Percentiles rank a stretch among this genome's conserved stretches.
phyloP scores from a whole-genome alignment of 176 grass and related monocot genomes.

The Ananas comosus region DNA sequence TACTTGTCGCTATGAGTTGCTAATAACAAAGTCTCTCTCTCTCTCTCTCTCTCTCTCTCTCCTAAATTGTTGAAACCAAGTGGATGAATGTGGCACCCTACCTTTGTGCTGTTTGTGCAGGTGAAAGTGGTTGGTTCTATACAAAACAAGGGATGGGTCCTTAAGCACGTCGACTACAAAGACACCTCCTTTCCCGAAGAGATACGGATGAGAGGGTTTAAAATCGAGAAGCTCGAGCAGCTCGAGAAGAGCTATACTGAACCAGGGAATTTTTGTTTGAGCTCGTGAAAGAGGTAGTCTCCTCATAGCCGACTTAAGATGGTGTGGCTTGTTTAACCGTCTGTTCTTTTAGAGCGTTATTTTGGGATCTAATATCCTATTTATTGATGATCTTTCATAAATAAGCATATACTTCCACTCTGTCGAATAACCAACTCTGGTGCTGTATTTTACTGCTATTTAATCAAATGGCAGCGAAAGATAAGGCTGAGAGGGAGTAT shows the following conservation, averaged over 20 bases:
- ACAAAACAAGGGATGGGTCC: slow-evolving; percentile 56
- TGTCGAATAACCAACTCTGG: too few species aligned
- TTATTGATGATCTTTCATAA: too few species aligned
- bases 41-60: too few species aligned
- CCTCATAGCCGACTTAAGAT: not conserved
- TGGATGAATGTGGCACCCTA: not conserved
- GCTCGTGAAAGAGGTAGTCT: not conserved
- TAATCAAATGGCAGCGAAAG: too few species aligned
- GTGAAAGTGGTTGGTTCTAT: slow-evolving; percentile 43
- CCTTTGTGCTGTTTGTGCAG: slow-evolving; percentile 17
- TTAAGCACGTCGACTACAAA: slow-evolving; percentile 57
- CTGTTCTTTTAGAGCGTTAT: not conserved
- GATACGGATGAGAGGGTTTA: slow-evolving; percentile 71
- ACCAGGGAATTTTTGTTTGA: slow-evolving; percentile 21
- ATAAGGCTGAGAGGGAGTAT: too few species aligned
- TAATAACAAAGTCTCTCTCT: too few species aligned
- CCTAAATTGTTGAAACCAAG: too few species aligned
- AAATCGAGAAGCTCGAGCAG: slow-evolving; percentile 68
- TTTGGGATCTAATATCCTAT: not conserved
- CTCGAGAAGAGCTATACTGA: slow-evolving; percentile 45
- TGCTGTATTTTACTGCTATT: too few species aligned
- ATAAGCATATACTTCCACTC: too few species aligned
- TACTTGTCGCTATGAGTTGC: too few species aligned
- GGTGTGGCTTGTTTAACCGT: not conserved
- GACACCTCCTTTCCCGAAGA: slow-evolving; percentile 62